Percentiles rank a stretch among this genome's conserved stretches.
Conservation (phyloP, 352 stramenopile species). For the Phytophthora macrochlamydospora region DNA sequence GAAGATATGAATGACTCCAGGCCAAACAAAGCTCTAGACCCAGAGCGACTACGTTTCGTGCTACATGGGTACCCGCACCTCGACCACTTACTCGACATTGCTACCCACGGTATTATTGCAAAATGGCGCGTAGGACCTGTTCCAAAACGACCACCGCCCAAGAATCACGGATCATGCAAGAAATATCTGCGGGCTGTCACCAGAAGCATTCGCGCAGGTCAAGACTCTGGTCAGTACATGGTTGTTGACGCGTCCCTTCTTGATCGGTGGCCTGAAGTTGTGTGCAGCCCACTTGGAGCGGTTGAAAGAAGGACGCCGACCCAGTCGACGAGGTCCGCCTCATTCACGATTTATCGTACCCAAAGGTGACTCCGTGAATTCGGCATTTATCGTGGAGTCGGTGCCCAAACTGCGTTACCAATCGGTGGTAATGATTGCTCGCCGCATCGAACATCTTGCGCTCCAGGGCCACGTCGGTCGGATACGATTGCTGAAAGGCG, state of each 20-base stretch:
- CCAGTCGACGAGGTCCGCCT: constrained; percentile 1
- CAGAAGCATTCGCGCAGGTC: constrained; percentile 2
- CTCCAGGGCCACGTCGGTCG: not conserved
- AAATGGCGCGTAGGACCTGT: not conserved
- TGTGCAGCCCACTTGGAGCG: constrained; percentile 6
- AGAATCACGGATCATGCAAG: constrained; percentile 3
- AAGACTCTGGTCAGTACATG: constrained; percentile 11
- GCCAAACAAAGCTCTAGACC: not conserved
- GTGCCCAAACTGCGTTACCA: constrained; percentile 4
- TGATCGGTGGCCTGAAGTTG: not conserved
- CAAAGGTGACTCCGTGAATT: constrained; percentile 4
- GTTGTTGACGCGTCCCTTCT: constrained; percentile 2
- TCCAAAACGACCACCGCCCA: constrained; percentile 1
- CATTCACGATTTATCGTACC: constrained; percentile 6
- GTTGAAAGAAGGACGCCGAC: constrained; percentile 7
- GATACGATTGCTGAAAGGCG: constrained; percentile 13
- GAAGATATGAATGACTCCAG: not conserved
- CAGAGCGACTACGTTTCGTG: not conserved
- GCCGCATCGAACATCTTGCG: constrained; percentile 8
- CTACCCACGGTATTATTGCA: not conserved
- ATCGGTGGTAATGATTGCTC: constrained; percentile 6
- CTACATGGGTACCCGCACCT: not conserved
- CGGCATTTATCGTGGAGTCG: not conserved
- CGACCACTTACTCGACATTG: not conserved
- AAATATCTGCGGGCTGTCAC: not conserved